These are phyloP conservation scores for Diaporthe caulivora DNA, from an alignment of 2,329 filamentous ascomycete genomes.

Conservation along the genomic window DNA sequence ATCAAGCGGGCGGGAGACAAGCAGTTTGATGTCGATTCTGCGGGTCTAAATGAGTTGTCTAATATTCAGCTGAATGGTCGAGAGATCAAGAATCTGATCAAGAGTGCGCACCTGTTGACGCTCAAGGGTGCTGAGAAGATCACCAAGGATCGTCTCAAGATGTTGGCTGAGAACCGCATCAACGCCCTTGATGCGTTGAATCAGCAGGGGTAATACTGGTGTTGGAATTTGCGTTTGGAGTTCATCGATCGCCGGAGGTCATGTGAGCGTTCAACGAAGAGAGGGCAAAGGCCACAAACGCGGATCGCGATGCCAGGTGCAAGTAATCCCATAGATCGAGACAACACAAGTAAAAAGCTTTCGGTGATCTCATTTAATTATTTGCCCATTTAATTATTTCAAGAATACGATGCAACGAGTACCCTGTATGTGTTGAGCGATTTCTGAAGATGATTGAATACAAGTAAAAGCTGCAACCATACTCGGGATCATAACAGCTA, in stretches of 20 bases:
- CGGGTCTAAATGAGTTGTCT: constrained; percentile 52
- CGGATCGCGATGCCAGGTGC: no score
- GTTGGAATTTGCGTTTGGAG: neutral
- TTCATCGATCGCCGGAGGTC: neutral
- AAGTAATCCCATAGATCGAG: no score
- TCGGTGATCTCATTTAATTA: no score
- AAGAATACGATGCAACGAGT: no score
- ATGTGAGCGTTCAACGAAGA: no score
- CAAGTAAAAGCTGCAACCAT: no score
- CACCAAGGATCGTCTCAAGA: constrained; percentile 46
- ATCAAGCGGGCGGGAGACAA: constrained; percentile 47
- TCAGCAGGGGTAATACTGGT: neutral
- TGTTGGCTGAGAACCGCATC: constrained; percentile 50
- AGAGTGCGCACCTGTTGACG: constrained; percentile 53
- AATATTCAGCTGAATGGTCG: constrained; percentile 59
- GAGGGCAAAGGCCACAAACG: no score
- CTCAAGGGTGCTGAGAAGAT: constrained; percentile 48
- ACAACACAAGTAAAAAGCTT: no score
- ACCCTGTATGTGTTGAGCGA: no score
- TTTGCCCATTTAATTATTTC: no score
- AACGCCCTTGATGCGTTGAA: constrained; percentile 38
- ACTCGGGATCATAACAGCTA: no score
- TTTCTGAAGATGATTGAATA: no score
- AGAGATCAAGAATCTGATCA: constrained; percentile 65
- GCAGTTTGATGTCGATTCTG: constrained; percentile 48